phyloP scores from a whole-genome alignment of 441 rosid species.

The Erysimum cheiri region DNA sequence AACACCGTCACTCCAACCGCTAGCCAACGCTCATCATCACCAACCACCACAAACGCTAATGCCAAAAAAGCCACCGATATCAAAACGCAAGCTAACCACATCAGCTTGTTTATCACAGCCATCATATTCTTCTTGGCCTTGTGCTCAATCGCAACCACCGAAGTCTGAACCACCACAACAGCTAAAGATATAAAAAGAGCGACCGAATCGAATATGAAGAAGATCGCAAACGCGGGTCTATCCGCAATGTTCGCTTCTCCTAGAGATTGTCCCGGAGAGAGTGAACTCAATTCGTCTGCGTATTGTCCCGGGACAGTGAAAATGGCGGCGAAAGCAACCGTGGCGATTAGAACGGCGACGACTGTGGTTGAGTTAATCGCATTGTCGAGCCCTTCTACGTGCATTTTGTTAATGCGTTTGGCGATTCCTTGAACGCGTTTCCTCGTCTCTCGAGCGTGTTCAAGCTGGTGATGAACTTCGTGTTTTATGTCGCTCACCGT shows the following conservation, averaged over 20 bases:
- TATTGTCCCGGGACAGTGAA: constrained; percentile 66
- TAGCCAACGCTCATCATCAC: constrained; percentile 44
- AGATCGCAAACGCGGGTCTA: constrained; percentile 50
- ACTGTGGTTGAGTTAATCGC: constrained; percentile 69
- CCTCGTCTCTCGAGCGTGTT: constrained; percentile 59
- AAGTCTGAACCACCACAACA: constrained; percentile 67
- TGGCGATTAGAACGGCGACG: constrained; percentile 68
- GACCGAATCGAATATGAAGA: constrained; percentile 60
- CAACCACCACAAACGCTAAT: constrained; percentile 53
- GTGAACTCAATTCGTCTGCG: constrained; percentile 38
- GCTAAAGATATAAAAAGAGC: constrained; percentile 71
- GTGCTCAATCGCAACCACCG: constrained; percentile 62
- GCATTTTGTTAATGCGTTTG: constrained; percentile 66
- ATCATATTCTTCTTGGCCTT: constrained; percentile 64
- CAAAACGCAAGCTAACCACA: constrained; percentile 73
- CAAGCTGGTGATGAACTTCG: constrained; percentile 64
- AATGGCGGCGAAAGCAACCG: constrained; percentile 69
- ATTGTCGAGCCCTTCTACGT: constrained; percentile 62
- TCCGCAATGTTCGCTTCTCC: constrained; percentile 63
- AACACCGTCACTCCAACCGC: constrained; percentile 49
- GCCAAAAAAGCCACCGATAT: constrained; percentile 64
- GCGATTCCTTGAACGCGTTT: constrained; percentile 66
- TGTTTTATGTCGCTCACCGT: constrained; percentile 72
- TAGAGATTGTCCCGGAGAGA: constrained; percentile 32
- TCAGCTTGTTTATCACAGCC: constrained; percentile 68